phyloP scores from a whole-genome alignment of 1,139 yeast genomes.

The Chernovozyma aurita region DNA sequence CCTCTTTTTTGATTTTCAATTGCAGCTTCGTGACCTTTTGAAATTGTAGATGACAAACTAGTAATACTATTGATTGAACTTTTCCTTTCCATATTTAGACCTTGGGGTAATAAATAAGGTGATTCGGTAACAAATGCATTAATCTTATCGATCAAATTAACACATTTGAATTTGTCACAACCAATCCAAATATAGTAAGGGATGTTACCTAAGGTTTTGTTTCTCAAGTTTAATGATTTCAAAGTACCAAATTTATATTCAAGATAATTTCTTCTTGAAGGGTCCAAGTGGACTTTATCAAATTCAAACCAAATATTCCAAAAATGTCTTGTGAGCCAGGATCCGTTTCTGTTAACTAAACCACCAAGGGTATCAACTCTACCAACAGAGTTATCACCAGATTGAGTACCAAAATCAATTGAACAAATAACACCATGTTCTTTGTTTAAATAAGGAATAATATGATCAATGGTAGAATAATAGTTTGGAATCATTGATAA shows the following conservation, averaged over 20 bases:
- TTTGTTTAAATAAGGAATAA: constrained; percentile 47
- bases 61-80: constrained; percentile 7
- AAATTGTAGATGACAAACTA: constrained; percentile 25
- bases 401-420: constrained; percentile 79
- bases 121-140: constrained; percentile 76
- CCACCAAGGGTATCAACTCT: constrained; percentile 75
- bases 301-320: constrained; percentile 90
- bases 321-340: constrained; percentile 73
- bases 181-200: constrained; percentile 86
- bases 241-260: constrained; percentile 79
- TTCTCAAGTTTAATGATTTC: constrained; percentile 66
- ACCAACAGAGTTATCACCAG: constrained; percentile 61
- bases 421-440: constrained; percentile 59
- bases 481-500: constrained; percentile 82
- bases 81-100: constrained; percentile 6
- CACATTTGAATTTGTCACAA: constrained; percentile 62
- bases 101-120: constrained; percentile 67
- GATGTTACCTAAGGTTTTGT: constrained; percentile 60
- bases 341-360: constrained; percentile 60
- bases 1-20: constrained; percentile 56
- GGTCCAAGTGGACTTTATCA: constrained; percentile 74
- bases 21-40: constrained; percentile 79
- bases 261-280: constrained; percentile 75
- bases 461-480: constrained; percentile 75
- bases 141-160: constrained; percentile 56